phyloP scores from a whole-genome alignment of 805 yeast species.

The Candida tibetensis region DNA sequence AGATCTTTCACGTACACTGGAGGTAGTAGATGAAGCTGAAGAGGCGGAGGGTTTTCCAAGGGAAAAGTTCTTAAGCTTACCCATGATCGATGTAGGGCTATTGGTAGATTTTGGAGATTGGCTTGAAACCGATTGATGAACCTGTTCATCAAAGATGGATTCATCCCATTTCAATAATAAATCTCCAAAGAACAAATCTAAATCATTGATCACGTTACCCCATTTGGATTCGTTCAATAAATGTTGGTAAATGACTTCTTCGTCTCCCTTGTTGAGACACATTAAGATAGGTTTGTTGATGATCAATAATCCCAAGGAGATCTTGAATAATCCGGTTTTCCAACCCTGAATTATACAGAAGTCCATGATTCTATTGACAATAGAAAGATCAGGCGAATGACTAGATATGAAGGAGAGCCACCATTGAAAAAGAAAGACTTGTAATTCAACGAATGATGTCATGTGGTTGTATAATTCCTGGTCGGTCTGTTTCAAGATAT shows the following conservation, averaged over 20 bases:
- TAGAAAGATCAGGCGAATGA: conserved; percentile 52
- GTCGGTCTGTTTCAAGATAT: conserved; percentile 39
- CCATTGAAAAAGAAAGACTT: conserved; percentile 61
- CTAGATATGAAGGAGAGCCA: conserved; percentile 59
- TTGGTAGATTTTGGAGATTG: conserved; percentile 2
- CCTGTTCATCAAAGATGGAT: conserved; percentile 18
- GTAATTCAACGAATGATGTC: conserved; percentile 37
- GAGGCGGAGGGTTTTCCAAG: conserved; percentile 9
- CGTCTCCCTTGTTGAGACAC: conserved; percentile 34
- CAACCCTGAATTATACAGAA: conserved; percentile 52
- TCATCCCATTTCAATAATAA: conserved; percentile 37
- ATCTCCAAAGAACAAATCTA: conserved; percentile 39
- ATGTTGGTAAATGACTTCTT: conserved; percentile 44
- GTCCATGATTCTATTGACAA: conserved; percentile 51
- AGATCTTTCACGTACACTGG: conserved; percentile 12
- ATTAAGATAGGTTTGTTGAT: conserved; percentile 46
- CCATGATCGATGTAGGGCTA: conserved; percentile 20
- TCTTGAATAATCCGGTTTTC: conserved; percentile 51
- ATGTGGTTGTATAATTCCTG: conserved; percentile 45
- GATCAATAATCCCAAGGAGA: conserved; percentile 50
- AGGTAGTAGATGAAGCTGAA: conserved; percentile 12
- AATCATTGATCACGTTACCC: conserved; percentile 38
- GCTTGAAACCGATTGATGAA: neutral
- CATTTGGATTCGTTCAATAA: conserved; percentile 42
- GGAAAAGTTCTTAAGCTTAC: conserved; percentile 29